Base-by-base conservation (phyloP, 495 filamentous ascomycete species). In the Aspergillus haitiensis region DNA sequence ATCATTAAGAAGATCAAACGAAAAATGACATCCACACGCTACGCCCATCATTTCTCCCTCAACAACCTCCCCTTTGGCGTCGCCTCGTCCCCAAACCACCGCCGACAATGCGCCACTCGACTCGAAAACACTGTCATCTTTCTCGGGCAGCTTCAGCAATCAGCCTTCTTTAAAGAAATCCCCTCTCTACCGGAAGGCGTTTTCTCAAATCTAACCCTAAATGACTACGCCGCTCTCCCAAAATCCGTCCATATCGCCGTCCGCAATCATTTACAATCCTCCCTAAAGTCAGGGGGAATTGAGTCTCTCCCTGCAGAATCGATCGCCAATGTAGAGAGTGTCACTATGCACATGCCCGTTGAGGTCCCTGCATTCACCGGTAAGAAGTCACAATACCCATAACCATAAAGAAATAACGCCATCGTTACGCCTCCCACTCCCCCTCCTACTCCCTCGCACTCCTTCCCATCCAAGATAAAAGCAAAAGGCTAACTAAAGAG, bases 11-110 rank as follows among this genome's bases (percentile, higher is more conserved):
- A 27, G 21, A 27, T 1, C 21, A 47, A 9, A 45, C 7, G 5
- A n/a, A 58, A 49, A 53, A 73, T 71, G 67, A 59, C 67, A 12
- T 71, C 68, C 48, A 50, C 64, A 5, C 55, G 61, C 2, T 71
- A 69, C 39, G 60, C 54, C 42, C 60, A 58, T 35, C 70, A 71
- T 18, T 74, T 71, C 55, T 71, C 90, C 13, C 73, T 95, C 40
- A 75, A 82, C 62, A 96, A 97, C 71, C 85, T 96, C 59, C 92
- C 92, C 7, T 93, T 93, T 70, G 91, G 91, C 58, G 86, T 95
- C 61, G 86, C 93, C 63, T 82, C 78, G 16, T 89, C 85, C 2
- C 54, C 76, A 6, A 55, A 63, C 9, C 75, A 85, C 65, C 68
- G 75, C 39, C 84, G 78, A 4, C 70, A 69, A 68, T 68, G 67